Percentiles rank a stretch among this genome's conserved stretches.
Conservation (phyloP, 192 early-diverging fungal species). For the Coemansia javaensis region DNA sequence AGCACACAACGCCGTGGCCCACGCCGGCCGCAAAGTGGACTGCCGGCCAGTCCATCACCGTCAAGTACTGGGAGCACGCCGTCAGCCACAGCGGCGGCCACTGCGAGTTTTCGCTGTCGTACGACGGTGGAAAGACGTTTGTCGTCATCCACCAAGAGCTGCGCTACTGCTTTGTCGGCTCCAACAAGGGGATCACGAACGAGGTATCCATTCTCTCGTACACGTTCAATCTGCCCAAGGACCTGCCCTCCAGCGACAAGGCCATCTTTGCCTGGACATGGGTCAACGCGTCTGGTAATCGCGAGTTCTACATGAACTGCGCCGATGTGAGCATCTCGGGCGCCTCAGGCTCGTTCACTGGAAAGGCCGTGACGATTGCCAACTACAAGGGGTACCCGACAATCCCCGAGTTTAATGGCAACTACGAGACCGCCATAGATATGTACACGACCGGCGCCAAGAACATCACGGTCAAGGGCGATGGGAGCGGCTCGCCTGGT, state of each 20-base stretch:
- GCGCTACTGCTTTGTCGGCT: constrained; percentile 23
- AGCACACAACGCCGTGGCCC: constrained; percentile 31
- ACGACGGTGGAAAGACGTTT: constrained; percentile 51
- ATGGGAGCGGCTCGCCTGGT: too few relatives aligned
- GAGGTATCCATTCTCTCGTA: constrained; percentile 13
- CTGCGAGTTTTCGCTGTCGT: constrained; percentile 56
- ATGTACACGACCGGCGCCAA: constrained; percentile 2
- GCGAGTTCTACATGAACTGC: constrained; percentile 72
- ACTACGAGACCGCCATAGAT: constrained; percentile 22
- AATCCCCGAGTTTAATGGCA: constrained; percentile 44
- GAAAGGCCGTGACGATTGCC: constrained; percentile 37
- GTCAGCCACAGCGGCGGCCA: constrained; percentile 51
- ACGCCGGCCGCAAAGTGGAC: constrained; percentile 34
- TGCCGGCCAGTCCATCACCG: constrained; percentile 27
- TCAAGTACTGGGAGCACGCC: constrained; percentile 23
- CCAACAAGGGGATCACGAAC: constrained; percentile 14
- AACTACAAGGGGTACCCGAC: constrained; percentile 48
- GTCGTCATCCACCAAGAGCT: constrained; percentile 54
- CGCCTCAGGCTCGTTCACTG: constrained; percentile 22
- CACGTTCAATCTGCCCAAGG: constrained; percentile 54
- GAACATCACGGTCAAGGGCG: not conserved
- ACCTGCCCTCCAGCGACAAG: constrained; percentile 51
- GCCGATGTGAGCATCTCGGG: constrained; percentile 49
- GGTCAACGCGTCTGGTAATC: constrained; percentile 66
- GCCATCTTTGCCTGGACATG: constrained; percentile 63